Conservation (phyloP, 2,329 filamentous ascomycete genomes). For the Neofusicoccum cordaticola region DNA sequence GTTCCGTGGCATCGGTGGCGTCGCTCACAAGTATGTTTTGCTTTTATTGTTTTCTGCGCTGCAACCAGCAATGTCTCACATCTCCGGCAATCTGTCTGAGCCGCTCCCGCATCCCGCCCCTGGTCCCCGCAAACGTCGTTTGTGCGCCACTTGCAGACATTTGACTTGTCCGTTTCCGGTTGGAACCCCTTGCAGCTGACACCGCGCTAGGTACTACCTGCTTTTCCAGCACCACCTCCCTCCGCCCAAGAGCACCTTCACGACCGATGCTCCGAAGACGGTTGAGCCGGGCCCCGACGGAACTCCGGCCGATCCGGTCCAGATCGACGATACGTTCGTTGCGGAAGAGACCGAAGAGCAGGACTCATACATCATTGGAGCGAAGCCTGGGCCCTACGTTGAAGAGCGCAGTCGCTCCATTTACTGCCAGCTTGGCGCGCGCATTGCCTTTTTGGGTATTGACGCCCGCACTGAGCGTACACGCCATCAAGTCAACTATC, state of each 20-base stretch:
- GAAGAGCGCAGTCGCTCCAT: conserved; percentile 60
- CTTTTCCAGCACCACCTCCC: conserved; percentile 75
- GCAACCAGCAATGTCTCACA: neutral
- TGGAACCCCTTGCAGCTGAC: neutral
- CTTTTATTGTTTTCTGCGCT: neutral
- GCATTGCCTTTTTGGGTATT: conserved; percentile 62
- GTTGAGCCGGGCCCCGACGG: conserved; percentile 48
- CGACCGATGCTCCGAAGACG: conserved; percentile 65
- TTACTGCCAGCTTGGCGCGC: conserved; percentile 62
- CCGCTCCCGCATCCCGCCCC: neutral
- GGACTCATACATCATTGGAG: conserved; percentile 73
- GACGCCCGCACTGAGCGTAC: conserved; percentile 72
- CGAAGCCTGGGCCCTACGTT: conserved; percentile 66
- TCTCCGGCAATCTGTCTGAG: neutral
- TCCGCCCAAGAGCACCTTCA: conserved; percentile 82
- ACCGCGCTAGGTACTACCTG: conserved; percentile 55
- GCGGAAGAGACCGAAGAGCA: conserved; percentile 57
- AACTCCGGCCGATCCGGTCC: conserved; percentile 62
- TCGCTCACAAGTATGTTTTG: conserved; percentile 42
- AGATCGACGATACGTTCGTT: conserved; percentile 74
- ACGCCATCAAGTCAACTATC: conserved; percentile 88
- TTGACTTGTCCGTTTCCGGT: neutral
- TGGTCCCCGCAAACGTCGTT: neutral
- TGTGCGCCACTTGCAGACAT: neutral
- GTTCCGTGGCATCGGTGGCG: conserved; percentile 63